Percentiles rank a stretch among this genome's conserved stretches.
Evolutionary conservation across 768 basidiomycete genomes (phyloP).

Genomic region (Tephrocybe sp.): DNA sequence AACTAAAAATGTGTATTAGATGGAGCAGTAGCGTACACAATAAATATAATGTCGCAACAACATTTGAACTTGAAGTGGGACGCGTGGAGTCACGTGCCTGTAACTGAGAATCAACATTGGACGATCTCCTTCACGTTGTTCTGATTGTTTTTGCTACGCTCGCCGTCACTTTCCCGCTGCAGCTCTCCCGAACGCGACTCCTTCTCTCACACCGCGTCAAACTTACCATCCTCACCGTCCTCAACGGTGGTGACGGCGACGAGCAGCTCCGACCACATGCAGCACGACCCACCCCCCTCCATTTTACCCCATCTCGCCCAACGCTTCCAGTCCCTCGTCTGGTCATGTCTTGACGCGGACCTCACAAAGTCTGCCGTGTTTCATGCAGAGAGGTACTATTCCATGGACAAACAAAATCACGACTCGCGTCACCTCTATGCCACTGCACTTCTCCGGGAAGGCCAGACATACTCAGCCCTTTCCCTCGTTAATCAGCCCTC

Average conservation of each 20-base stretch:
- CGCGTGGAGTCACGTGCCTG: conserved; percentile 24
- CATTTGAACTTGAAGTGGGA: conserved; percentile 1
- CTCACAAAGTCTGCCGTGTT: conserved; percentile 80
- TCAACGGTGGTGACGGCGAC: conserved; percentile 29
- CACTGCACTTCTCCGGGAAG: conserved; percentile 64
- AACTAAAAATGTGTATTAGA: conserved; percentile 7
- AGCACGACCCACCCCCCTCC: conserved; percentile 48
- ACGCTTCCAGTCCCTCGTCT: conserved; percentile 71
- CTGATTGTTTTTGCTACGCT: conserved; percentile 17
- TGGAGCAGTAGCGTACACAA: neutral
- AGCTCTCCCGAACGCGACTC: conserved; percentile 13
- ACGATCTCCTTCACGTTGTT: conserved; percentile 10
- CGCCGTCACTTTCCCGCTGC: conserved; percentile 1
- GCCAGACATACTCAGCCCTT: conserved; percentile 73
- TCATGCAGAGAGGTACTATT: conserved; percentile 83
- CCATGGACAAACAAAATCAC: conserved; percentile 68
- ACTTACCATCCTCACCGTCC: neutral
- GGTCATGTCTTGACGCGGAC: conserved; percentile 82
- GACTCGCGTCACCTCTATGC: conserved; percentile 86
- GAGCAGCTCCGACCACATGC: conserved; percentile 40
- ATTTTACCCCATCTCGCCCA: conserved; percentile 58
- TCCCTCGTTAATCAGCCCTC: conserved; percentile 62
- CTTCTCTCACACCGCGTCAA: conserved; percentile 7
- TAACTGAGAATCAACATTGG: conserved; percentile 20
- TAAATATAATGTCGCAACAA: neutral